Conservation (phyloP, 1,139 yeast genomes). For the Lodderomyces orthopsilosis region DNA sequence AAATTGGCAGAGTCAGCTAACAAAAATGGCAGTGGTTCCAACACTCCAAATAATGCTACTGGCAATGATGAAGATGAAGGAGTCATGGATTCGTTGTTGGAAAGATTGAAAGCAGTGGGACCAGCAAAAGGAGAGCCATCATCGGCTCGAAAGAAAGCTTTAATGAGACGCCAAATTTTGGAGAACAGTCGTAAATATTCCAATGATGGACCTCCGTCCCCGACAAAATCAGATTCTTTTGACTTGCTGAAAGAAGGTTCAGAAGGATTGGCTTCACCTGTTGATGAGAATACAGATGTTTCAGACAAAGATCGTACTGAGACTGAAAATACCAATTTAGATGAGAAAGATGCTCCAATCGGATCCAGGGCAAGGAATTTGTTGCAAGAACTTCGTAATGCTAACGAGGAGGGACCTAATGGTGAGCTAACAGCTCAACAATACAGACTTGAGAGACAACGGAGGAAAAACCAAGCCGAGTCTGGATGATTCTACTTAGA, state of each 20-base stretch:
- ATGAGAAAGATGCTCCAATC: slow-evolving; percentile 31
- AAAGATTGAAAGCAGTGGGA: slow-evolving; percentile 71
- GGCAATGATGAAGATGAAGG: slow-evolving; percentile 30
- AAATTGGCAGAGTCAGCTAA: slow-evolving; percentile 52
- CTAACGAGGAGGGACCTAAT: slow-evolving; percentile 18
- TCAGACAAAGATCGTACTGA: slow-evolving; percentile 13
- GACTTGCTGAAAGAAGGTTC: background rate
- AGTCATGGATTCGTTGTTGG: slow-evolving; percentile 73
- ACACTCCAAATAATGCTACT: slow-evolving; percentile 7
- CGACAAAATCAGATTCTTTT: slow-evolving; percentile 4
- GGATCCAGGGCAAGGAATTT: slow-evolving; percentile 61
- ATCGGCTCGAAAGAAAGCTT: slow-evolving; percentile 78
- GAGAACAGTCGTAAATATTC: slow-evolving; percentile 30
- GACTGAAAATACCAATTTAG: slow-evolving; percentile 9
- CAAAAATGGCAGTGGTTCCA: slow-evolving; percentile 13
- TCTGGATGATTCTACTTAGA: background rate
- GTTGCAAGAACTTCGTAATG: slow-evolving; percentile 54
- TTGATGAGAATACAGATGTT: slow-evolving; percentile 12
- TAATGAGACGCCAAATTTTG: slow-evolving; percentile 62
- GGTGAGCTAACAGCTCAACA: slow-evolving; percentile 30
- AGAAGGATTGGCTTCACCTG: background rate
- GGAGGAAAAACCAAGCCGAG: slow-evolving; percentile 8
- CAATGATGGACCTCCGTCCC: slow-evolving; percentile 5
- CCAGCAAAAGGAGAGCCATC: slow-evolving; percentile 71
- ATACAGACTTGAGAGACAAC: slow-evolving; percentile 35